Base-by-base conservation (phyloP, 495 filamentous ascomycete genomes). In the Penicillium antarcticum region DNA sequence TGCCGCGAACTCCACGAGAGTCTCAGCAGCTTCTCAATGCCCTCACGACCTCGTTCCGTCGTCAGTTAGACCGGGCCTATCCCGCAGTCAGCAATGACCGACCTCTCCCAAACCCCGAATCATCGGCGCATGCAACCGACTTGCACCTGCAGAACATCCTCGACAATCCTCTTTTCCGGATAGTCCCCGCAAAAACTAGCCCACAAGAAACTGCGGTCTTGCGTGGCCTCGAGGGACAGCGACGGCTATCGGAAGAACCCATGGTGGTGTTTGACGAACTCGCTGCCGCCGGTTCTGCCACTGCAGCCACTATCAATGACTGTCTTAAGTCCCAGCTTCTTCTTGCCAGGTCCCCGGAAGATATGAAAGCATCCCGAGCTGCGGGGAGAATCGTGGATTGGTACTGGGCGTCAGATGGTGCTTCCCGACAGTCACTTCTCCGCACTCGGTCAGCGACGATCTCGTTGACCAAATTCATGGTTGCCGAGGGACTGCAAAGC, bases 31-130 rank as follows among this genome's bases (percentile, higher is more conserved):
- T 95, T 2, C 82, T 91, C 47, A 73, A 79, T 21, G 74, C 80
- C 46, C 79, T 95, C 51, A 91, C 86, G 14, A 72, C 76, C 4
- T 91, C 87, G n/a, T 95, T 95, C 68, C 82, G 85, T 47, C 71
- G 78, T 33, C 84, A 88, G 31, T 76, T 95, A 29, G 87, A 92
- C 61, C 71, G 67, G 33, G 80, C 87, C 56, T 80, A 89, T 60
- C 80, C 80, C 33, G 64, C 60, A 53, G 53, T 66, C 13, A 44
- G 59, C 32, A 52, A 56, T 46, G 55, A 65, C 60, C 32, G 55
- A 69, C 37, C 65, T 66, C 8, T 65, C 63, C 8, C 61, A 53
- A 39, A 68, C 73, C 57, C 61, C 67, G 33, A 67, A 83, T 36
- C 76, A 81, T 55, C 67, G 68, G 24, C 87, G 87, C 65, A 42